A percentile compares a stretch with the other conserved stretches of the same genome.
Evolutionary conservation across 2,329 filamentous ascomycete genomes (phyloP).

Genomic region (Catunica adiposa): DNA sequence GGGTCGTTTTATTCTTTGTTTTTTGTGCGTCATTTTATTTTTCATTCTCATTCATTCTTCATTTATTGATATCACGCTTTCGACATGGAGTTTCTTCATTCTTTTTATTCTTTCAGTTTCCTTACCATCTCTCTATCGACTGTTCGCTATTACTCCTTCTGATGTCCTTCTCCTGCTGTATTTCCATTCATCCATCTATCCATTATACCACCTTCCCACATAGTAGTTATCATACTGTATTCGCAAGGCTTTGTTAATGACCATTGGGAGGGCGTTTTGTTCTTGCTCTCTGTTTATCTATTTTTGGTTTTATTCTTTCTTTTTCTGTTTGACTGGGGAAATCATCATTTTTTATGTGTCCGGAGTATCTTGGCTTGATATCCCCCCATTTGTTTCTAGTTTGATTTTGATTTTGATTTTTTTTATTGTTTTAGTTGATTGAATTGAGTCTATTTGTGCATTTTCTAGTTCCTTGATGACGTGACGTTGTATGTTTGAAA

Average conservation of each 20-base stretch:
- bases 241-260: constrained; percentile 4
- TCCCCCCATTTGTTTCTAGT: not conserved
- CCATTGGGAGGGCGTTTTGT: constrained; percentile 5
- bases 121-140: not conserved
- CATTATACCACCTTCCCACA: no score
- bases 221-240: not conserved
- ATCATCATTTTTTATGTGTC: not conserved
- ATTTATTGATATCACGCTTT: not conserved
- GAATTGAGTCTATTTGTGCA: not conserved
- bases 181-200: no score
- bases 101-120: not conserved
- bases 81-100: not conserved
- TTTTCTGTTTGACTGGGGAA: not conserved
- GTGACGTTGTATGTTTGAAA: no score
- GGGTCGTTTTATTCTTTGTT: no score
- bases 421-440: not conserved
- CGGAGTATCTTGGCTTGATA: not conserved
- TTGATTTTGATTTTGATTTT: constrained; percentile 5
- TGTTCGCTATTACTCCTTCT: not conserved
- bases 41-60: not conserved
- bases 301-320: not conserved
- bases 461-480: not conserved
- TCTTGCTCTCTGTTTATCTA: constrained; percentile 3
- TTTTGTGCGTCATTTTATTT: no score
- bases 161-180: no score